These are phyloP conservation scores for Corrigiola litoralis DNA, from an alignment of 179 eudicot species.

Conservation along the genomic window DNA sequence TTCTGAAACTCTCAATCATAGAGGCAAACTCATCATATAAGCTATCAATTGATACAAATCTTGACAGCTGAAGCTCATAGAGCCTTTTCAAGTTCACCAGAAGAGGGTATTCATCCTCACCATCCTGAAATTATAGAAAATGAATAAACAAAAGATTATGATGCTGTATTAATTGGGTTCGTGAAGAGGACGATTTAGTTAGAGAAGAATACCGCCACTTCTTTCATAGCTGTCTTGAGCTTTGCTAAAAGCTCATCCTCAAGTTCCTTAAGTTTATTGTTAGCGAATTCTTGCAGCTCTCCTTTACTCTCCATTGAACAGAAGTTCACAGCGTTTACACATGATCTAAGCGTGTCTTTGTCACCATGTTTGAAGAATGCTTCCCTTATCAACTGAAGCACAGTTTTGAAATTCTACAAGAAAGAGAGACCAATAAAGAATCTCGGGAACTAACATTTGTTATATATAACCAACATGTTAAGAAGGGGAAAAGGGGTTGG, in stretches of 20 bases:
- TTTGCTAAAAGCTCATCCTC: slow-evolving; percentile 73
- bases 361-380: slow-evolving; percentile 91
- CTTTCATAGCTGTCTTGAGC: slow-evolving; percentile 76
- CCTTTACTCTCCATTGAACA: slow-evolving; percentile 73
- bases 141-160: background rate
- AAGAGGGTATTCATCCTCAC: slow-evolving; percentile 82
- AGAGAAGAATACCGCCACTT: slow-evolving; percentile 55
- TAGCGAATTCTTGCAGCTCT: slow-evolving; percentile 86
- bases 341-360: slow-evolving; percentile 79
- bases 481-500: slow-evolving; percentile 1
- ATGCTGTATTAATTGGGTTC: background rate
- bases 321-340: slow-evolving; percentile 72
- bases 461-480: background rate
- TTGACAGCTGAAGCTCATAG: slow-evolving; percentile 81
- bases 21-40: slow-evolving; percentile 58
- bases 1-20: slow-evolving; percentile 58
- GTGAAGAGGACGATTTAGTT: background rate
- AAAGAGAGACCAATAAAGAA: background rate
- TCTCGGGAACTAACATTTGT: background rate
- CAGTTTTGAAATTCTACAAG: slow-evolving; percentile 66
- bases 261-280: slow-evolving; percentile 69
- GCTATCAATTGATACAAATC: slow-evolving; percentile 57
- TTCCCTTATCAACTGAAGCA: slow-evolving; percentile 73
- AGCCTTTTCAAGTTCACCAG: slow-evolving; percentile 89
- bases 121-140: slow-evolving; percentile 47